Percentiles rank a stretch among this genome's conserved stretches.
Conservation (phyloP, 148 eudicot species). For the Agrostemma githago region DNA sequence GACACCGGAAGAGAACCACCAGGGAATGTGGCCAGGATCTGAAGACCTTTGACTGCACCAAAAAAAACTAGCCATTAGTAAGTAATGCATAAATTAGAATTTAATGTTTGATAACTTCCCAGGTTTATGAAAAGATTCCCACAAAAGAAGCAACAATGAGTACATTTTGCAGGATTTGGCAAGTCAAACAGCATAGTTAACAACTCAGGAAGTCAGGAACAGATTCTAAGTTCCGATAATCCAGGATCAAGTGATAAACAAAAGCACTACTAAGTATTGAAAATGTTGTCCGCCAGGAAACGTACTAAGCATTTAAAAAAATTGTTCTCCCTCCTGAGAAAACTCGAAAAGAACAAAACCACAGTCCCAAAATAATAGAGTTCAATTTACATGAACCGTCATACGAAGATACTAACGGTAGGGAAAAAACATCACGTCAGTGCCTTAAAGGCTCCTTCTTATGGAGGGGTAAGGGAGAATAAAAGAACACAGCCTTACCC, state of each 20-base stretch:
- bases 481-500: background rate
- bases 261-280: background rate
- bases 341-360: background rate
- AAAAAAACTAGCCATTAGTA: constrained; percentile 14
- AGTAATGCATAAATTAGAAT: constrained; percentile 4
- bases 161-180: background rate
- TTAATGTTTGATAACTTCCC: background rate
- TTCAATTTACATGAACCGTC: background rate
- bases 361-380: background rate
- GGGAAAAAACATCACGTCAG: background rate
- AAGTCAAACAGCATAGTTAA: background rate
- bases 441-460: background rate
- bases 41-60: constrained; percentile 71
- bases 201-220: background rate
- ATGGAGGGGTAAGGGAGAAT: background rate
- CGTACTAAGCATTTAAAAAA: background rate
- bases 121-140: background rate
- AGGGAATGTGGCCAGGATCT: constrained; percentile 82
- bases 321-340: background rate
- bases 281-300: background rate
- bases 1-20: constrained; percentile 51
- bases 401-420: background rate
- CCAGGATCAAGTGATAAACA: background rate
- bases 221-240: background rate
- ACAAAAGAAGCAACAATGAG: background rate